Evolutionary conservation across 441 rosid species (phyloP), one percentile per base, ranked within the genome.

Genomic region (Melastoma candidum): DNA sequence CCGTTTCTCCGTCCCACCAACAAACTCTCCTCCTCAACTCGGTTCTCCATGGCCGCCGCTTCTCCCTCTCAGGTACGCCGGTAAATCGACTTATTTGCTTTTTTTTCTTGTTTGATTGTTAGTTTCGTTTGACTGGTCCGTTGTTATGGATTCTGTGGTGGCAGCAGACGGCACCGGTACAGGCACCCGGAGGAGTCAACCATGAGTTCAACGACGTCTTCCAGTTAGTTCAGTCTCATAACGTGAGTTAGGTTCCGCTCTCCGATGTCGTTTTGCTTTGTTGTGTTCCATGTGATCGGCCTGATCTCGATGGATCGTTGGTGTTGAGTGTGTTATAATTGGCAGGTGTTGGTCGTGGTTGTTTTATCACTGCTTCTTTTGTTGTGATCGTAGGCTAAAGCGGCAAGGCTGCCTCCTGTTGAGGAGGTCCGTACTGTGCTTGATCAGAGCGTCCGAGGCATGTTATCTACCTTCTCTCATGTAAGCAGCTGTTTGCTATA

Each of bases 391-490:
- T 79, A 90, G 98, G 83, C 77, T 53, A 82, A 74, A 65, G 96
- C 93, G 56, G 80, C 82, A 44, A 77, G 96, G 67, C 96, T 90
- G 72, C 74, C 89, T 14, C 83, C 89, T 0, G 78, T 72, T 5
- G 90, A 87, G 50, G 95, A 87, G 68, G 71, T 90, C 53, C 65
- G 77, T 44, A 87, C 95, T 1, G 74, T 85, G 64, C 83, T 90
- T 59, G 56, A 81, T 63, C 68, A 69, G 60, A 81, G 80, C 49
- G 57, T 70, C 2, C 67, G 88, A 0, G 97, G 93, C 53, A 64
- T 76, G 82, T 88, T 90, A 54, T 85, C 96, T 13, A 90, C 96
- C 27, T 72, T 81, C 65, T 90, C 98, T 17, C 77, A 81, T 85
- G 98, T 85, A 63, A 71, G 74, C 50, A 43, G n/a, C 32, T 57